Evolutionary conservation across 129 eudicot species (phyloP), one percentile per base, ranked within the genome.

Genomic region (Artemisia tridentata): DNA sequence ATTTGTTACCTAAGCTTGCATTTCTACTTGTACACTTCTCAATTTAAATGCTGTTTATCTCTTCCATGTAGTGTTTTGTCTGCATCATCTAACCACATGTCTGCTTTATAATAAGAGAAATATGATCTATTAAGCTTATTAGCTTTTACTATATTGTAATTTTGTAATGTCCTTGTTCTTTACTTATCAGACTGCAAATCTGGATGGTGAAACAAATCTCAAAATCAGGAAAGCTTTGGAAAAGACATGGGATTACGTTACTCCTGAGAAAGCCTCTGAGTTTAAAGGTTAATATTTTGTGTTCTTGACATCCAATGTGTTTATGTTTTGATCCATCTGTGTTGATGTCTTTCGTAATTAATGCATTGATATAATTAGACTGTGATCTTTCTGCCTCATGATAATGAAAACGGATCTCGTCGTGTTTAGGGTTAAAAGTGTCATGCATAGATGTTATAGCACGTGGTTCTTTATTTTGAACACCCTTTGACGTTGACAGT

Each of bases 121-220:
- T 15, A 63, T 63, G 68, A 65, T 65, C 2, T 38, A 21, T 18
- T 60, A 60, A 14, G 63, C 55, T 16, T 41, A 34, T 69, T 21
- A 60, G 21, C 52, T 41, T 48, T 69, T 76, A 60, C 65, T 61
- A 41, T 68, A 60, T 17, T 9, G 60, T 67, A 38, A 59, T 58
- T 49, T 25, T 13, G 60, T 73, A 38, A 59, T 66, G 31, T 58
- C 43, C 48, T 20, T 71, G 23, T 79, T 75, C 11, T 63, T 63
- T 54, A 68, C 55, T 56, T 65, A 16, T 65, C 83, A 93, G 99
- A 93, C 99, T 65, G 96, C 99, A 72, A 93, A 93, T 82, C 79
- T 93, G 85, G 99, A 93, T 75, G 99, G 99, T 61, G 99, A 93
- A 87, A 93, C 99, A 71, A 93, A 93, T 77, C 83, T 93, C 65